Base-by-base conservation (phyloP, 1,139 yeast genomes). In the Geotrichum siamense region DNA sequence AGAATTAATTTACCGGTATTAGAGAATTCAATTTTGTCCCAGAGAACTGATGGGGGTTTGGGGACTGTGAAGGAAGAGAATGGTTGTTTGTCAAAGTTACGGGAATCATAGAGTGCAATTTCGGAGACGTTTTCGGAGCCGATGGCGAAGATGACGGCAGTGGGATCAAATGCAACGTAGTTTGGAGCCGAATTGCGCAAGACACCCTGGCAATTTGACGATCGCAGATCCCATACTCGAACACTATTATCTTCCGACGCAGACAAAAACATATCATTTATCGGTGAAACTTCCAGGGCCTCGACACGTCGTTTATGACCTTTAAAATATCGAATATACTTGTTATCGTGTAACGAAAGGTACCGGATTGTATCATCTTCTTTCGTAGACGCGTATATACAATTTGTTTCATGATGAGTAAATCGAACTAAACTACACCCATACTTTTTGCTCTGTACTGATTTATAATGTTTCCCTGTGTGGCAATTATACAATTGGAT, bases 351-450 rank as follows among this genome's bases (percentile, higher is more conserved):
- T 32, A 89, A 69, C 32, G 91, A 79, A 32, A 91, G 68, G 55
- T 83, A 81, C 51, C 97, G 54, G 17, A 69, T 57, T 1, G 67
- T 61, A 50, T 67, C 59, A 57, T 89, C 79, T 52, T 84, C 78
- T 57, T 79, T 75, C 0, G 97, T 85, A 3, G 96, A 82, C 1
- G 94, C 89, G 58, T 84, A 86, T 3, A 91, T 68, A 56, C 93
- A 81, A 53, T 82, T 78, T 46, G 78, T 72, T 35, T 78, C 81
- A 38, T 75, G 72, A 56, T 86, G 95, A 0, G 96, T 80, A 61
- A 91, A 91, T 39, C 79, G 71, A 1, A 96, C 96, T 34, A 85
- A 65, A 57, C 85, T 87, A 47, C 89, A 86, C 0, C 99, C 98
- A 55, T 91, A 91, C 59, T 91, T 91, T 63, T 86, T 91, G 20